Evolutionary conservation across 148 eudicot species (phyloP).

Genomic region (Dysphania ambrosioides): DNA sequence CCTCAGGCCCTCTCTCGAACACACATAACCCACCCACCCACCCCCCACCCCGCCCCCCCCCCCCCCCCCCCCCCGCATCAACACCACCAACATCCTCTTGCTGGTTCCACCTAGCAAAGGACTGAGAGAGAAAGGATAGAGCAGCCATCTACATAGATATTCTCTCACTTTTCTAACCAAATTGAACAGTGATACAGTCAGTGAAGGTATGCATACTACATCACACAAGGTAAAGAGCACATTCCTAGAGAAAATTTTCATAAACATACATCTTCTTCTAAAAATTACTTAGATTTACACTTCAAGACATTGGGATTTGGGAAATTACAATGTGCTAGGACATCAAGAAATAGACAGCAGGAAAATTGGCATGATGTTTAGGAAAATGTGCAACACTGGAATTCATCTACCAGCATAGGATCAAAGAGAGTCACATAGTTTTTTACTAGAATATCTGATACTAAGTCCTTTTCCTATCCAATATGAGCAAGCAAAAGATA

Average conservation of each 20-base stretch:
- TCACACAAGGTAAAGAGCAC: not conserved
- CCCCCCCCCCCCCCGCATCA: no score
- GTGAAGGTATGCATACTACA: not conserved
- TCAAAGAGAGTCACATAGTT: not conserved
- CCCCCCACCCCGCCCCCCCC: no score
- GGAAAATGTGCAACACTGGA: not conserved
- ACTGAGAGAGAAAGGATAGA: no score
- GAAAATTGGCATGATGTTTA: not conserved
- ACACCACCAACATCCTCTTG: no score
- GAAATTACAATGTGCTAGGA: not conserved
- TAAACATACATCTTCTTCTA: not conserved
- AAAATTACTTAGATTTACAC: not conserved
- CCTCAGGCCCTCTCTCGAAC: not conserved
- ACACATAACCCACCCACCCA: no score
- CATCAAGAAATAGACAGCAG: not conserved
- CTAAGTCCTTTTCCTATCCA: not conserved
- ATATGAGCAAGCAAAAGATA: not conserved
- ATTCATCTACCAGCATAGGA: not conserved
- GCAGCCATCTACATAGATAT: not conserved
- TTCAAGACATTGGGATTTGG: not conserved
- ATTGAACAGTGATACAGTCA: no score
- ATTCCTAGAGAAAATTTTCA: not conserved
- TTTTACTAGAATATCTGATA: not conserved
- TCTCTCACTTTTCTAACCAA: not conserved
- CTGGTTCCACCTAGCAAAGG: no score